Conservation (phyloP, 2,329 filamentous ascomycete species). For the Paecilomyces sp. region DNA sequence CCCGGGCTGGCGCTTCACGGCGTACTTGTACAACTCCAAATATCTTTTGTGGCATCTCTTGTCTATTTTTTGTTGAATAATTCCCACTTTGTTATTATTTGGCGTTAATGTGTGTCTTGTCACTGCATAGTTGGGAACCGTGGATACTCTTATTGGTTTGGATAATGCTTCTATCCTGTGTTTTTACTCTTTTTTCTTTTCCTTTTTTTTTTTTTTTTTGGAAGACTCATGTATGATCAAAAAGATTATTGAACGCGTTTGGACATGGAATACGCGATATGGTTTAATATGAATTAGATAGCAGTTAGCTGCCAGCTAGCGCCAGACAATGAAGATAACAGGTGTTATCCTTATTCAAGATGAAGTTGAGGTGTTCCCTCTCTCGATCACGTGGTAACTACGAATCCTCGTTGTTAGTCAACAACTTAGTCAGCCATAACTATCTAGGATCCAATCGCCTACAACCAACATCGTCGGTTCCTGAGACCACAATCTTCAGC, state of each 20-base stretch:
- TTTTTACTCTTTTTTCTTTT: background rate
- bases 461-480: background rate
- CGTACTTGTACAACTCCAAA: conserved; percentile 12
- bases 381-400: background rate
- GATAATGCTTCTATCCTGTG: background rate
- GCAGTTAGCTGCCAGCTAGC: background rate
- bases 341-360: background rate
- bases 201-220: background rate
- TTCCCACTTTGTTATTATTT: background rate
- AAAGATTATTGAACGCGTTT: background rate
- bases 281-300: background rate
- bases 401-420: background rate
- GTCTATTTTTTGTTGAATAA: conserved; percentile 1
- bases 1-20: conserved; percentile 16
- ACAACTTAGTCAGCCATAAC: background rate
- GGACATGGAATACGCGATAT: background rate
- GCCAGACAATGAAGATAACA: background rate
- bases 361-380: background rate
- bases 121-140: background rate
- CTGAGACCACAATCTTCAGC: background rate
- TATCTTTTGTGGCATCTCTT: background rate
- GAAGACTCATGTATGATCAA: background rate
- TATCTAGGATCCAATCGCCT: background rate
- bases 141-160: background rate
- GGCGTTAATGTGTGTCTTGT: background rate